Evolutionary conservation across 495 filamentous ascomycete genomes (phyloP), one percentile per base, ranked within the genome.

Genomic region (Cenococcum geophilum): DNA sequence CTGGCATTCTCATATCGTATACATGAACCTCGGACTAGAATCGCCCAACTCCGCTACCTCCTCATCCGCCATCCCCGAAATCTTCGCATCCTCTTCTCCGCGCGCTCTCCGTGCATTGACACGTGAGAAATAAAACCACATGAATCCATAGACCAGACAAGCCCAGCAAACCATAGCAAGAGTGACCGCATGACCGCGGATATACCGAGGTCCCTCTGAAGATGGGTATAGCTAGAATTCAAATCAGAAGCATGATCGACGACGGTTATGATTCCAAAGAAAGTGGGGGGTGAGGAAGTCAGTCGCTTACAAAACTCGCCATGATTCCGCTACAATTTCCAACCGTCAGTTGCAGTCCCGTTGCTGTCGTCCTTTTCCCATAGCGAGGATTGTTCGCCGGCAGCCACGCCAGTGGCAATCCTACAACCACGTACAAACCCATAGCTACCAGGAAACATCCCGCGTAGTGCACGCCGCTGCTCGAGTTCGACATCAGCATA

Each of bases 31-130:
- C 18, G 85, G 85, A 59, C 79, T 86, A 22, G 83, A 80, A 69
- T 91, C 87, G 20, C 87, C 87, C 59, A 89, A 71, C 68, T 88
- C 86, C 21, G 78, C 79, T 18, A 89, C 78, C 62, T 87, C 83
- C 25, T 86, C 83, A 55, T 88, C 84, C 0, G 77, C 78, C 75
- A 84, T 69, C 5, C 79, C 80, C 36, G 76, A 74, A 20, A 86
- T 73, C 58, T 76, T 79, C 1, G 77, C 67, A 58, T 86, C 80
- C 50, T 84, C 75, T 4, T 73, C 59, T 0, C 85, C 85, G 8
- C 71, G 72, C 0, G 70, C 76, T 21, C 87, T 79, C 52, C 76
- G 75, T 59, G 73, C 75, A 60, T 90, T 89, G 51, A 77, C 78
- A 37, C 71, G 64, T 0, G 70, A 70, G 55, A 83, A 83, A 66